These are phyloP conservation scores for Penicillium angulare DNA, from an alignment of 495 filamentous ascomycete species.

Conservation along the genomic window DNA sequence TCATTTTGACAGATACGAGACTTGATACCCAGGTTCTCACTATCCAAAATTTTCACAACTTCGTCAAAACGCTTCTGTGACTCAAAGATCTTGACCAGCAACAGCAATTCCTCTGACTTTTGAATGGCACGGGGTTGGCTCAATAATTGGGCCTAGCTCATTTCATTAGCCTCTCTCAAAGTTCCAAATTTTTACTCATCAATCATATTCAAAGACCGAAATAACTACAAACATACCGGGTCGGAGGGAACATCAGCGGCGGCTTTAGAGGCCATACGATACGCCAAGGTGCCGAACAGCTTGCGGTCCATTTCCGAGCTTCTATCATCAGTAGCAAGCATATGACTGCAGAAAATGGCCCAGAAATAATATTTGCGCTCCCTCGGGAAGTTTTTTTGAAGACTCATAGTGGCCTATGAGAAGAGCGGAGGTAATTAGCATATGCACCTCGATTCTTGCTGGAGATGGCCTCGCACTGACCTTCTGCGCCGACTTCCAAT, in stretches of 20 bases:
- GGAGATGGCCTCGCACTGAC: constrained; percentile 27
- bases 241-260: constrained; percentile 49
- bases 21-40: constrained; percentile 46
- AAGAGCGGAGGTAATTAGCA: not conserved
- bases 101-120: constrained; percentile 51
- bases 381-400: constrained; percentile 58
- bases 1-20: constrained; percentile 54
- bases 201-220: not conserved
- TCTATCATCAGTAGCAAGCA: constrained; percentile 34
- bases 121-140: constrained; percentile 53
- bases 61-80: constrained; percentile 46
- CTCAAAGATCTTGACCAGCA: constrained; percentile 53
- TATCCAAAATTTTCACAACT: constrained; percentile 50
- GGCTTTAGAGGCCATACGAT: constrained; percentile 58
- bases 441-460: too few relatives aligned
- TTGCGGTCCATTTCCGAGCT: constrained; percentile 50
- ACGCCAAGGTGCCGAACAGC: constrained; percentile 57
- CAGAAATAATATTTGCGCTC: constrained; percentile 58
- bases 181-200: not conserved
- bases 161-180: constrained; percentile 13
- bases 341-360: constrained; percentile 53
- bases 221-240: constrained; percentile 30
- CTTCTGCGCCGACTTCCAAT: constrained; percentile 61
- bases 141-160: constrained; percentile 35
- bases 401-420: constrained; percentile 54